These are phyloP conservation scores for Inga laurina DNA, from an alignment of 306 rosid species.

Conservation along the genomic window DNA sequence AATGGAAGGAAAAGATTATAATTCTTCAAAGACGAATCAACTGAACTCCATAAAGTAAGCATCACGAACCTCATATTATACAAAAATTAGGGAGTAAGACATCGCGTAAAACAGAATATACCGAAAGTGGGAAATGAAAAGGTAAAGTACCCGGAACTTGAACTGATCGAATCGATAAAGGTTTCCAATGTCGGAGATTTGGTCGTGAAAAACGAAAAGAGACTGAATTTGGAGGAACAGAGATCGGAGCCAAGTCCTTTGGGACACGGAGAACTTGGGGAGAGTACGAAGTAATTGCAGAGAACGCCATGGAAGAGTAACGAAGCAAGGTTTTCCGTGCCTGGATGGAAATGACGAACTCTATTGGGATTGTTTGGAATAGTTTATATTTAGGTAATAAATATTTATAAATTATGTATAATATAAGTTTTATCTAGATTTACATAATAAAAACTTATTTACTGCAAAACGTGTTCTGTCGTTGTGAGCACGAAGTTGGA, in stretches of 20 bases:
- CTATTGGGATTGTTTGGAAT: too few relatives aligned
- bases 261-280: conserved; percentile 56
- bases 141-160: conserved; percentile 58
- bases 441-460: too few relatives aligned
- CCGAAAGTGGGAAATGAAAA: background rate
- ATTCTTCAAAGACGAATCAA: background rate
- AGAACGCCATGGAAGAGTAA: conserved; percentile 63
- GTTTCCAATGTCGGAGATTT: conserved; percentile 43
- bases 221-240: conserved; percentile 39
- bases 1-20: background rate
- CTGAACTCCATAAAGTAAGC: background rate
- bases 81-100: background rate
- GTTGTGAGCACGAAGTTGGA: background rate
- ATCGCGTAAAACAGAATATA: background rate
- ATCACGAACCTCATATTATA: too few relatives aligned
- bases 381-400: too few relatives aligned
- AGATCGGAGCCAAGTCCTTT: conserved; percentile 12
- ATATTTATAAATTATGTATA: too few relatives aligned
- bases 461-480: too few relatives aligned
- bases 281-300: conserved; percentile 42
- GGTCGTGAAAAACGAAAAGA: conserved; percentile 47
- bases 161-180: conserved; percentile 68
- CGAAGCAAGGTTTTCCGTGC: background rate
- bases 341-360: background rate
- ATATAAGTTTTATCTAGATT: too few relatives aligned